phyloP scores from a whole-genome alignment of 768 basidiomycete genomes.

The Lactifluus volemus region DNA sequence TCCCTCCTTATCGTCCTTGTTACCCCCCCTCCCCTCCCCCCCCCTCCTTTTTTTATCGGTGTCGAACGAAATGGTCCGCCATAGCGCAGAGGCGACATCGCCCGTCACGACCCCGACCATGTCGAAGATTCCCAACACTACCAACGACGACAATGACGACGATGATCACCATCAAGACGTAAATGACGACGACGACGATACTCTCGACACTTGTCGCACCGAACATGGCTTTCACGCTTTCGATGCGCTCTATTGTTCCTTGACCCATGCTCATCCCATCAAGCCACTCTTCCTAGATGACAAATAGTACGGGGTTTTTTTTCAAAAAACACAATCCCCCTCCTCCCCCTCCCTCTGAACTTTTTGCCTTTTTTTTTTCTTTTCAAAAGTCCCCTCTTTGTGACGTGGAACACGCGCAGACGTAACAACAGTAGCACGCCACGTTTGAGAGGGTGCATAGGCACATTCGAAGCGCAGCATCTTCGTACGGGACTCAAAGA shows the following conservation, averaged over 20 bases:
- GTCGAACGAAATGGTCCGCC: not conserved
- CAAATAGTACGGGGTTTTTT: constrained; percentile 74
- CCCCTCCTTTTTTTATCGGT: too few species aligned
- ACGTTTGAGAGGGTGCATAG: constrained; percentile 87
- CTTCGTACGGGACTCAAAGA: constrained; percentile 74
- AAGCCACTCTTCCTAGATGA: constrained; percentile 58
- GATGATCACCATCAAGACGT: too few species aligned
- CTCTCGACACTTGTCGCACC: constrained; percentile 40
- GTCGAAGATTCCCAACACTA: constrained; percentile 18
- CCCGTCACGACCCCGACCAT: not conserved
- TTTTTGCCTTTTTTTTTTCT: not conserved
- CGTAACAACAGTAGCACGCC: constrained; percentile 31
- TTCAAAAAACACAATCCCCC: too few species aligned
- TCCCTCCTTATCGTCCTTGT: too few species aligned
- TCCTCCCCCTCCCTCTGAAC: not conserved
- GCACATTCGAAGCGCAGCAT: constrained; percentile 74
- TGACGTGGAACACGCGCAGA: constrained; percentile 85
- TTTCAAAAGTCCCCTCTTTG: constrained; percentile 72
- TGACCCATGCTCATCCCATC: constrained; percentile 49
- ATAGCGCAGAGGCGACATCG: not conserved
- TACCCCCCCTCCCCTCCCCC: not conserved
- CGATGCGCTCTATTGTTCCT: constrained; percentile 71
- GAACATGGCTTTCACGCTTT: constrained; percentile 81
- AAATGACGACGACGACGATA: not conserved
- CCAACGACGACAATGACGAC: too few species aligned